Evolutionary conservation across 208 protist species (phyloP).

Genomic region (Balamuthia mandrillaris): DNA sequence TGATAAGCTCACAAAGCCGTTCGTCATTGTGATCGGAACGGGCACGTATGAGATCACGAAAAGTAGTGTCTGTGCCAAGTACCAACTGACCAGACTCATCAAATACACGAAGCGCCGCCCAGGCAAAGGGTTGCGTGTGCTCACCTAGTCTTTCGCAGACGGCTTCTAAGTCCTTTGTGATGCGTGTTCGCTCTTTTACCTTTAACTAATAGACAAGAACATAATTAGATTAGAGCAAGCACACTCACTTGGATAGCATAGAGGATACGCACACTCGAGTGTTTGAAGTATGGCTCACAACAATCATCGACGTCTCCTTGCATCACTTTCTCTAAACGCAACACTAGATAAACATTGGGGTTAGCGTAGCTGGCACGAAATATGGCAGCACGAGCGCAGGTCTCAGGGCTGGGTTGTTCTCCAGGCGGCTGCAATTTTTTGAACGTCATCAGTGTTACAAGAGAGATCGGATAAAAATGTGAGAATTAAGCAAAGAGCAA

Average conservation of each 20-base stretch:
- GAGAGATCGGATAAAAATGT: neutral
- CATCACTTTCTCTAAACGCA: neutral
- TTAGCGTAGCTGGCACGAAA: slow-evolving; percentile 9
- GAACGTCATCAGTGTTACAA: neutral
- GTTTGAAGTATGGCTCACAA: slow-evolving; percentile 13
- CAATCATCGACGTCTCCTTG: neutral
- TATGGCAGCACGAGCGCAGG: neutral
- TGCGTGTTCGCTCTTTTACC: neutral
- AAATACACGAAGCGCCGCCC: neutral
- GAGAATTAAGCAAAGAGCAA: neutral
- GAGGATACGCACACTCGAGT: neutral
- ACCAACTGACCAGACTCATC: neutral
- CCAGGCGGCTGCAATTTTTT: neutral
- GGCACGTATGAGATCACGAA: neutral
- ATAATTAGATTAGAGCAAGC: neutral
- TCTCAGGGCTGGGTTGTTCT: neutral
- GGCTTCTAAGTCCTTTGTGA: slow-evolving; percentile 8
- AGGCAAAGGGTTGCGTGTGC: slow-evolving; percentile 18
- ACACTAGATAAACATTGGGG: slow-evolving; percentile 10
- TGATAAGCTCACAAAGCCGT: slow-evolving; percentile 1
- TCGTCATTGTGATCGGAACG: slow-evolving; percentile 2
- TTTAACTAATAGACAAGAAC: neutral
- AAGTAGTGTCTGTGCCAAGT: neutral
- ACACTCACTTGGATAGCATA: neutral
- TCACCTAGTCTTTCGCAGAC: neutral